phyloP scores from a whole-genome alignment of 345 rosid genomes.

The Bruguiera sexangula region DNA sequence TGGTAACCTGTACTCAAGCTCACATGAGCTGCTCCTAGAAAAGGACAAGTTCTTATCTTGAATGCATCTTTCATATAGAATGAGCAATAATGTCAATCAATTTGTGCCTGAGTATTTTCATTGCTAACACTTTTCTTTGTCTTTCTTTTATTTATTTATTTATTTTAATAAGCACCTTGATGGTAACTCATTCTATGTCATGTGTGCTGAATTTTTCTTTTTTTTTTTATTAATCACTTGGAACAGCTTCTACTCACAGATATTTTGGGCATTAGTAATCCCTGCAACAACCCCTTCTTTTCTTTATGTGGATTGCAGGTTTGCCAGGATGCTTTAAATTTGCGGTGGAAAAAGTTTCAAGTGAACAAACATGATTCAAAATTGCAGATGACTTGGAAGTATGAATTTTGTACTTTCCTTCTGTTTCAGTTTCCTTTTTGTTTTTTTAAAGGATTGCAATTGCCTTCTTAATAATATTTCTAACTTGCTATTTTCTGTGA shows the following conservation, averaged over 20 bases:
- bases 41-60: background rate
- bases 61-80: background rate
- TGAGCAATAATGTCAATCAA: background rate
- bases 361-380: slow-evolving; percentile 55
- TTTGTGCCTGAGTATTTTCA: background rate
- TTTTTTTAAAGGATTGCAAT: slow-evolving; percentile 4
- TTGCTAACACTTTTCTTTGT: background rate
- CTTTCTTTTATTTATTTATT: background rate
- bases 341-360: slow-evolving; percentile 60
- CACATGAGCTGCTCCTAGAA: no score
- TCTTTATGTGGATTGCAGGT: slow-evolving; percentile 42
- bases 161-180: background rate
- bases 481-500: slow-evolving; percentile 18
- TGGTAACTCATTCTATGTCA: background rate
- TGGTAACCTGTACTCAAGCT: no score
- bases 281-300: background rate
- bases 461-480: slow-evolving; percentile 1
- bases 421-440: background rate
- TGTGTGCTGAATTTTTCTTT: background rate
- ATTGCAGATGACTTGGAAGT: slow-evolving; percentile 84
- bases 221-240: no score
- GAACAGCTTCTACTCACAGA: no score
- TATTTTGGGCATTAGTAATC: no score
- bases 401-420: slow-evolving; percentile 23
- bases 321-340: slow-evolving; percentile 57